These are phyloP conservation scores for Stenogyne calaminthoides DNA, from an alignment of 305 asterid genomes.

Conservation along the genomic window DNA sequence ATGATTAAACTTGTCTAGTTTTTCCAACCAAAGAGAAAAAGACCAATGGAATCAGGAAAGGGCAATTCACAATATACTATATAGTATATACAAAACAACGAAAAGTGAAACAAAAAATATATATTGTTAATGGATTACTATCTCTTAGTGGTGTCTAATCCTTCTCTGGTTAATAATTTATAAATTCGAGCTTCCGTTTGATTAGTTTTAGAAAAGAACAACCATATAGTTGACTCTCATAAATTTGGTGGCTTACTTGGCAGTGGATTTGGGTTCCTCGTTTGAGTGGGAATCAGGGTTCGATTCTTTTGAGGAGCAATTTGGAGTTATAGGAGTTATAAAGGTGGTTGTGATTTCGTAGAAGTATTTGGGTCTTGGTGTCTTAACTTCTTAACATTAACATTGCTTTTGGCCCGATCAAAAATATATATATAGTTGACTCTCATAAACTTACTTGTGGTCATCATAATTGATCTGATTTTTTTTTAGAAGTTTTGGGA, in stretches of 20 bases:
- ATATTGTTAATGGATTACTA: background rate
- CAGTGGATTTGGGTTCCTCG: too few relatives aligned
- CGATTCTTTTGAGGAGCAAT: too few relatives aligned
- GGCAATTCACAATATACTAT: background rate
- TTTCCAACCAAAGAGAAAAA: constrained; percentile 10
- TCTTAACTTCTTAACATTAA: too few relatives aligned
- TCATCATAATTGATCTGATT: too few relatives aligned
- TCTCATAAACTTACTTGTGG: background rate
- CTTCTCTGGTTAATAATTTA: background rate
- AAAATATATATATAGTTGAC: too few relatives aligned
- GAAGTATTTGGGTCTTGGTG: too few relatives aligned
- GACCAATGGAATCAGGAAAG: constrained; percentile 11
- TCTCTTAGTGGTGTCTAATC: background rate
- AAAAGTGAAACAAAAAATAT: background rate
- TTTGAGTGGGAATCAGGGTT: too few relatives aligned
- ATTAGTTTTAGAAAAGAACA: background rate
- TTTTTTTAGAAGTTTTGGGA: too few relatives aligned
- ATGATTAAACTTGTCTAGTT: constrained; percentile 11
- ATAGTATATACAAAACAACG: background rate
- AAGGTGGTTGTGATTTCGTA: too few relatives aligned
- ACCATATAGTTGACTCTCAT: background rate
- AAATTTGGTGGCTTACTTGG: too few relatives aligned
- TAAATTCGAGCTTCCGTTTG: background rate
- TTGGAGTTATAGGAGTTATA: too few relatives aligned
- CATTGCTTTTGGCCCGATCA: too few relatives aligned